Conservation (phyloP, 345 rosid genomes). For the Rhizophora apiculata region DNA sequence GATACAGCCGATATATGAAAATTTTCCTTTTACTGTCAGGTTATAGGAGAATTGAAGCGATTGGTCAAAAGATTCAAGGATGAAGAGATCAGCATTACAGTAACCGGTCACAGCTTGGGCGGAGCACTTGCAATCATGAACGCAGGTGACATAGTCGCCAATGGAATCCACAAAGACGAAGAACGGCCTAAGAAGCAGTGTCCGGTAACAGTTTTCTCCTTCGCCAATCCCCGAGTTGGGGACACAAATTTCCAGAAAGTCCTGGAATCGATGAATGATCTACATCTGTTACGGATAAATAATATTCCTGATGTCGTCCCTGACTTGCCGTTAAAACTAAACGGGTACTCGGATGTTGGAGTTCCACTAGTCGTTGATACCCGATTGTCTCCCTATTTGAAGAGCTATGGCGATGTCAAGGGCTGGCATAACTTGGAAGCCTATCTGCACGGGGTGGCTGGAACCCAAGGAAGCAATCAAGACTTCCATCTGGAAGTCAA, state of each 20-base stretch:
- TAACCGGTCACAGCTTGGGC: constrained; percentile 62
- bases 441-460: constrained; percentile 39
- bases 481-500: constrained; percentile 25
- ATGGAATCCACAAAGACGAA: constrained; percentile 24
- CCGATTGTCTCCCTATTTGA: constrained; percentile 22
- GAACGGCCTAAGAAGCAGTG: constrained; percentile 18
- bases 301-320: constrained; percentile 29
- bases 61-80: constrained; percentile 44
- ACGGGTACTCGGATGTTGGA: constrained; percentile 22
- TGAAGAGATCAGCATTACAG: constrained; percentile 60
- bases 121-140: constrained; percentile 49
- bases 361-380: constrained; percentile 28
- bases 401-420: constrained; percentile 14
- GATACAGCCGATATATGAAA: neutral
- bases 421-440: constrained; percentile 33
- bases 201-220: constrained; percentile 50
- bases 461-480: constrained; percentile 23
- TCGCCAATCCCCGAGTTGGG: constrained; percentile 55
- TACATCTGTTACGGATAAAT: constrained; percentile 23
- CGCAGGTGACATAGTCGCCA: constrained; percentile 49
- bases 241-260: constrained; percentile 26
- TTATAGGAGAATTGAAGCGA: constrained; percentile 41
- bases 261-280: constrained; percentile 19
- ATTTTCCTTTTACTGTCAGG: constrained; percentile 32
- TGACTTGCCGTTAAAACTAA: neutral